Conservation (phyloP, 2,329 filamentous ascomycete genomes). For the Ramularia endophylla region DNA sequence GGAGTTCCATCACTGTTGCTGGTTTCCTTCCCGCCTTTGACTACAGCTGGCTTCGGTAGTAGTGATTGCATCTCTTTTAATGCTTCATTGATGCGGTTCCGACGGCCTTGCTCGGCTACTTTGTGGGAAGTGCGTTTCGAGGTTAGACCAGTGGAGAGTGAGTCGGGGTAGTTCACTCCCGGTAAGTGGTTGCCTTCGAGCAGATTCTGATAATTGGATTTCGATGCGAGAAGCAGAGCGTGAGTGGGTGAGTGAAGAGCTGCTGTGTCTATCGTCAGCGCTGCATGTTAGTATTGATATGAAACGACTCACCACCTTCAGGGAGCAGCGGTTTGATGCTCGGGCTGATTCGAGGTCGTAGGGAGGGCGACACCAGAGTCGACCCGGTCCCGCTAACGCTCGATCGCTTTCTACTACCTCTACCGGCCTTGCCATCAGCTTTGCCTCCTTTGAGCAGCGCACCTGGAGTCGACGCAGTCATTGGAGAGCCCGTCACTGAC, state of each 20-base stretch:
- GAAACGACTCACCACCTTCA: slow-evolving; percentile 50
- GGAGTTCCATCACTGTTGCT: slow-evolving; percentile 36
- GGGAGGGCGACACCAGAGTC: slow-evolving; percentile 74
- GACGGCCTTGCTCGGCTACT: slow-evolving; percentile 89
- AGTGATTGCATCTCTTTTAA: slow-evolving; percentile 85
- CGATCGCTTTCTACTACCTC: slow-evolving; percentile 56
- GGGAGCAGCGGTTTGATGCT: slow-evolving; percentile 89
- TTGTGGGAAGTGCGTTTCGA: slow-evolving; percentile 98
- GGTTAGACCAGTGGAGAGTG: slow-evolving; percentile 86
- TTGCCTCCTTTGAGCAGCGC: slow-evolving; percentile 25
- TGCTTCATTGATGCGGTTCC: slow-evolving; percentile 92
- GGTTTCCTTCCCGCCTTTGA: slow-evolving; percentile 19
- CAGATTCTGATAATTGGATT: slow-evolving; percentile 98
- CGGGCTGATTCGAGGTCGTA: slow-evolving; percentile 85
- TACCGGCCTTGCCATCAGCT: slow-evolving; percentile 41
- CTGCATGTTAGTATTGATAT: not conserved
- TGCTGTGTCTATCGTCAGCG: slow-evolving; percentile 23
- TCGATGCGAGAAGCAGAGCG: slow-evolving; percentile 76
- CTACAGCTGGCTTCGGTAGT: slow-evolving; percentile 52
- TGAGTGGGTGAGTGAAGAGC: slow-evolving; percentile 53
- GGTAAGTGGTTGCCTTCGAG: slow-evolving; percentile 80
- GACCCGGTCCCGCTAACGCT: slow-evolving; percentile 53
- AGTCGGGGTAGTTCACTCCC: slow-evolving; percentile 67
- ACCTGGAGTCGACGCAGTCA: slow-evolving; percentile 40
- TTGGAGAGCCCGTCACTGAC: slow-evolving; percentile 39